Evolutionary conservation across 495 filamentous ascomycete genomes (phyloP), one percentile per base, ranked within the genome.

Genomic region (Corynascus novoguineensis): DNA sequence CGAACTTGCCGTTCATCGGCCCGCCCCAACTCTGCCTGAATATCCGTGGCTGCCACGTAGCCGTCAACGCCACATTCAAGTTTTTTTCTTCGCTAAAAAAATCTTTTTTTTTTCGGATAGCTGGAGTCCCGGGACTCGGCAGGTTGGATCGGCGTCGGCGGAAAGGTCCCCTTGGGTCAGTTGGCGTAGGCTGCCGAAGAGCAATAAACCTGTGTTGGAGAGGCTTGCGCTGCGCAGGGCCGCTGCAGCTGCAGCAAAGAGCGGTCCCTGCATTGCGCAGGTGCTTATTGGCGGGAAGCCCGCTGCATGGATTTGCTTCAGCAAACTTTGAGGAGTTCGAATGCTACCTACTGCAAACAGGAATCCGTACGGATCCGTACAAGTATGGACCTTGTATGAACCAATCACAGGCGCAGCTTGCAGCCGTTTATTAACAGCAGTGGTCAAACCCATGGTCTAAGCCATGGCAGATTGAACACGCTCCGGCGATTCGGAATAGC

Each of bases 31-130:
- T 25, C 25, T 24, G 53, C 42, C 34, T 48, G 31, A 40, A 31
- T 31, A n/a, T n/a, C n/a, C n/a, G 32, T 28, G 21, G 53, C 53
- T 48, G 42, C 42, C 53, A 55, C 42, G 53, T 55, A 45, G 12
- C 12, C 34, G 34, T 9, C 34, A 9, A 41, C 37, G 37, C 37
- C 37, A 41, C 35, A n/a, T 9, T 11, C 37, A 41, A n/a, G 4
- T 38, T 6, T 12, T 12, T 12, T 14, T 41, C 19, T 41, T 41
- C n/a, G n/a, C 37, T 41, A 15, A n/a, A 15, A 41, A 41, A 17
- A 19, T 41, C 15, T 17, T 5, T 38, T 19, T 41, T n/a, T n/a
- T n/a, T n/a, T n/a, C n/a, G n/a, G n/a, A n/a, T n/a, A n/a, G n/a
- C n/a, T n/a, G n/a, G n/a, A n/a, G n/a, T n/a, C n/a, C 37, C 37